Percentiles rank a stretch among this genome's conserved stretches.
phyloP scores from a whole-genome alignment of 2,329 filamentous ascomycete species.

The Cordyceps tenuipes region DNA sequence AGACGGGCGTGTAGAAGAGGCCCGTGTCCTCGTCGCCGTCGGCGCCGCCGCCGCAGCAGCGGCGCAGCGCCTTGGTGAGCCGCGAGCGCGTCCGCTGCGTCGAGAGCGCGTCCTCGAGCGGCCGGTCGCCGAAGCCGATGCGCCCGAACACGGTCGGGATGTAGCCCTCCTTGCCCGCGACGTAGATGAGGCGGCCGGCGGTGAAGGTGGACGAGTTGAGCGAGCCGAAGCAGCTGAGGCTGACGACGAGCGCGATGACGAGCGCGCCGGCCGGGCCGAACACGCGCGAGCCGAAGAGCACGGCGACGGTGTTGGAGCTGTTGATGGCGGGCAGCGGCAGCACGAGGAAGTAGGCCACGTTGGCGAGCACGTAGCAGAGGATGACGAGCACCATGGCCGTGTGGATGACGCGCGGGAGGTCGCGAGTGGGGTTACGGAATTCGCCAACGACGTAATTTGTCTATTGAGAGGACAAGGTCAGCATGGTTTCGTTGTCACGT shows the following conservation, averaged over 20 bases:
- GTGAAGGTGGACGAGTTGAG: constrained; percentile 94
- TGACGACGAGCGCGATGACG: constrained; percentile 79
- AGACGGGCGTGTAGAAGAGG: constrained; percentile 89
- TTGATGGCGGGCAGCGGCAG: constrained; percentile 74
- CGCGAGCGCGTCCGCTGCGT: constrained; percentile 45
- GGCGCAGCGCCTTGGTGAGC: constrained; percentile 49
- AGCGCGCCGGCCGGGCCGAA: constrained; percentile 79
- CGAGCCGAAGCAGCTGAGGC: constrained; percentile 86
- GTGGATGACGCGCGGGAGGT: constrained; percentile 90
- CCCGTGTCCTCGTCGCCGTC: constrained; percentile 71
- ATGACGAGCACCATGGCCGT: constrained; percentile 95
- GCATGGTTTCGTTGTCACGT: neutral
- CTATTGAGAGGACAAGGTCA: constrained; percentile 33
- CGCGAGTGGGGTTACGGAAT: constrained; percentile 82
- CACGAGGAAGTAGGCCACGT: constrained; percentile 90
- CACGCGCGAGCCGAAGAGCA: constrained; percentile 83
- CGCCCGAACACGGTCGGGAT: constrained; percentile 75
- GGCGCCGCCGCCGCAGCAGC: constrained; percentile 33
- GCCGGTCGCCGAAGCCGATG: constrained; percentile 56
- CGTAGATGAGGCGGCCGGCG: constrained; percentile 83
- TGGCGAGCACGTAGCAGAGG: constrained; percentile 79
- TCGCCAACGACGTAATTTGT: constrained; percentile 97
- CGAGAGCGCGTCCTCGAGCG: constrained; percentile 30
- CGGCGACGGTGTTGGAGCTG: constrained; percentile 87
- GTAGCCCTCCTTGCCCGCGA: constrained; percentile 90